phyloP scores from a whole-genome alignment of 495 filamentous ascomycete genomes.

The Chaetomium cochliodes region DNA sequence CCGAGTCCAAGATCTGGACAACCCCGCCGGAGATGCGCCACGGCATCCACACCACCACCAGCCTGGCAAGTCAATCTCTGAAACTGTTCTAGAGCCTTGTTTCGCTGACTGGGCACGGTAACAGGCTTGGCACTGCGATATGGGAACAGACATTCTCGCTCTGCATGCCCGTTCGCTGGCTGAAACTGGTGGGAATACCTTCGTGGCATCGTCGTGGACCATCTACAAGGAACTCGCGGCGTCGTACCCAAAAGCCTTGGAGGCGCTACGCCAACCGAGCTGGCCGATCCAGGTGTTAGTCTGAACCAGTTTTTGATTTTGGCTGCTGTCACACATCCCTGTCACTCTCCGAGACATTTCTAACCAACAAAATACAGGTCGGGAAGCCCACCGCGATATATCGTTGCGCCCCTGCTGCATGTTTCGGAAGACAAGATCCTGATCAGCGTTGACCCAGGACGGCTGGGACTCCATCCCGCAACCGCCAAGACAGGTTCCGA shows the following conservation, averaged over 20 bases:
- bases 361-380: constrained; percentile 32
- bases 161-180: constrained; percentile 46
- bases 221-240: constrained; percentile 43
- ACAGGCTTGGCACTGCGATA: constrained; percentile 48
- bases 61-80: constrained; percentile 31
- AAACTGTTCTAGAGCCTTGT: neutral
- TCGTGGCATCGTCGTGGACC: constrained; percentile 41
- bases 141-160: constrained; percentile 44
- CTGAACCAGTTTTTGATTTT: constrained; percentile 6
- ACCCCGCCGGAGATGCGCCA: constrained; percentile 44
- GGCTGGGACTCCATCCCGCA: constrained; percentile 45
- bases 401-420: constrained; percentile 42
- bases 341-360: neutral
- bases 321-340: neutral
- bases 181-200: constrained; percentile 42
- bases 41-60: constrained; percentile 46
- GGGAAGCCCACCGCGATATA: constrained; percentile 35
- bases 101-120: neutral
- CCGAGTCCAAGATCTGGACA: constrained; percentile 42
- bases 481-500: constrained; percentile 13
- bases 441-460: constrained; percentile 44
- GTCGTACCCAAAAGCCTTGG: constrained; percentile 35
- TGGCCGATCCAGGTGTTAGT: constrained; percentile 51
- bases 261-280: constrained; percentile 31
- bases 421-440: constrained; percentile 38